Evolutionary conservation across 1,284 basidiomycete species (phyloP).

Genomic region (Heliocybe sulcata): DNA sequence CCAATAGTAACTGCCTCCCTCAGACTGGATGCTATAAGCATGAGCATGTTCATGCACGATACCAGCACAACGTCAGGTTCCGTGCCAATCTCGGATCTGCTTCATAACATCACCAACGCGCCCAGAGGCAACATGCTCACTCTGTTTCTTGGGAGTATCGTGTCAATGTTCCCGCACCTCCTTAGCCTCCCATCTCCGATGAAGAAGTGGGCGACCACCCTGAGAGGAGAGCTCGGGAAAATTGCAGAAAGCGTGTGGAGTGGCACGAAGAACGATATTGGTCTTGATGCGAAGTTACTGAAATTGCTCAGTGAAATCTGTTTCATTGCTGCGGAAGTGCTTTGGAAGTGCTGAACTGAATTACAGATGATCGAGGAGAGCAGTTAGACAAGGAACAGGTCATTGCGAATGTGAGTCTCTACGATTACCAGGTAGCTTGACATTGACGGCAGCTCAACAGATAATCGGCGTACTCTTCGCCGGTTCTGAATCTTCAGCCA

Average conservation of each 20-base stretch:
- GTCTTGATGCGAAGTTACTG: slow-evolving; percentile 10
- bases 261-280: slow-evolving; percentile 2
- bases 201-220: slow-evolving; percentile 8
- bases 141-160: slow-evolving; percentile 4
- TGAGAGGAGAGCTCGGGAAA: slow-evolving; percentile 11
- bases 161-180: slow-evolving; percentile 7
- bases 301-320: slow-evolving; percentile 7
- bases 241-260: slow-evolving; percentile 11
- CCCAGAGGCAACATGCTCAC: slow-evolving; percentile 2
- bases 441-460: neutral
- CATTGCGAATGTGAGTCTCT: slow-evolving; percentile 4
- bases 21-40: slow-evolving; percentile 11
- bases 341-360: neutral
- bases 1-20: neutral
- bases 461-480: slow-evolving; percentile 8
- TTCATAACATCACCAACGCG: slow-evolving; percentile 10
- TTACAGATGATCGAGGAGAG: slow-evolving; percentile 1
- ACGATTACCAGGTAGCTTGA: neutral
- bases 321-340: neutral
- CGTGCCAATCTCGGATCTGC: slow-evolving; percentile 6
- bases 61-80: slow-evolving; percentile 2
- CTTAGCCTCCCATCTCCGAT: slow-evolving; percentile 10
- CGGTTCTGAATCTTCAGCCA: slow-evolving; percentile 7
- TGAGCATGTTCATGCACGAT: slow-evolving; percentile 11
- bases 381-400: slow-evolving; percentile 3